Evolutionary conservation across 2,329 filamentous ascomycete species (phyloP).

Genomic region (Aspergillus neoniger): DNA sequence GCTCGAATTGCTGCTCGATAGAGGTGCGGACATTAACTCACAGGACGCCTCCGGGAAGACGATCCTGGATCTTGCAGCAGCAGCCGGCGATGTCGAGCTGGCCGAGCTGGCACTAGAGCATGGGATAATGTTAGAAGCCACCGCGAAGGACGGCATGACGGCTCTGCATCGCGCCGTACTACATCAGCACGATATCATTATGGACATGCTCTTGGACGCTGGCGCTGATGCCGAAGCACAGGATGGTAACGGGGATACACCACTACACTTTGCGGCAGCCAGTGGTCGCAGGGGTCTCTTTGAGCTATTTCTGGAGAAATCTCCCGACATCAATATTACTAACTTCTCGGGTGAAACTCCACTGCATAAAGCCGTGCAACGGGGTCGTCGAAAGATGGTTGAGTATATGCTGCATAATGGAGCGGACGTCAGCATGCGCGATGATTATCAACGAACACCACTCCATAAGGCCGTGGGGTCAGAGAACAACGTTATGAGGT

Average conservation of each 20-base stretch:
- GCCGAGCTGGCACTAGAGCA: slow-evolving; percentile 18
- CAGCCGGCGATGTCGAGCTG: slow-evolving; percentile 21
- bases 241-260: slow-evolving; percentile 28
- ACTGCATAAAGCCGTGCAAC: slow-evolving; percentile 30
- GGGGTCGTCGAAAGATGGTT: slow-evolving; percentile 31
- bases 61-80: slow-evolving; percentile 22
- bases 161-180: slow-evolving; percentile 26
- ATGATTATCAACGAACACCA: slow-evolving; percentile 26
- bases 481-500: slow-evolving; percentile 24
- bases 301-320: slow-evolving; percentile 27
- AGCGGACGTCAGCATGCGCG: slow-evolving; percentile 27
- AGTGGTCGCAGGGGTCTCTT: slow-evolving; percentile 21
- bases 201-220: slow-evolving; percentile 26
- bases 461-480: slow-evolving; percentile 24
- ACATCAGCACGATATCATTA: slow-evolving; percentile 26
- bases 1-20: slow-evolving; percentile 24
- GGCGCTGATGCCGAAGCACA: slow-evolving; percentile 29
- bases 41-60: slow-evolving; percentile 23
- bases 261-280: slow-evolving; percentile 25
- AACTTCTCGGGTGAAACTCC: slow-evolving; percentile 31
- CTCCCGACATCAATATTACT: slow-evolving; percentile 27
- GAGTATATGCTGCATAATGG: slow-evolving; percentile 29
- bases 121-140: slow-evolving; percentile 19
- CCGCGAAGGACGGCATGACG: slow-evolving; percentile 21
- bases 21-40: slow-evolving; percentile 27